Evolutionary conservation across 2,329 filamentous ascomycete genomes (phyloP).

Genomic region (Emmonsiellopsis sp.): DNA sequence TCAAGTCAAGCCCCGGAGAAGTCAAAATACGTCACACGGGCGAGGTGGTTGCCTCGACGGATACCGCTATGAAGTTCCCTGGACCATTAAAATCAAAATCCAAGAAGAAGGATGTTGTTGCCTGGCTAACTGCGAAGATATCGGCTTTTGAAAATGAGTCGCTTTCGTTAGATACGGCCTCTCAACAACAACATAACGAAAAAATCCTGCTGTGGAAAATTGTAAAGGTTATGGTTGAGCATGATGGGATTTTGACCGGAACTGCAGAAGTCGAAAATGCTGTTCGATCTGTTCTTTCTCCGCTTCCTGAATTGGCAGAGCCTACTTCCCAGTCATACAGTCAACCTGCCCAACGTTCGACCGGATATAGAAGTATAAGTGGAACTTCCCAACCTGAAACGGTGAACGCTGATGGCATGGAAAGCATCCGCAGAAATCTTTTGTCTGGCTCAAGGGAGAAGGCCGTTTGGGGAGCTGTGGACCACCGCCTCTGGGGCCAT

Average conservation of each 20-base stretch:
- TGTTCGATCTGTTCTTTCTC: slow-evolving; percentile 64
- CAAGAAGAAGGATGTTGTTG: slow-evolving; percentile 86
- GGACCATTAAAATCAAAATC: slow-evolving; percentile 80
- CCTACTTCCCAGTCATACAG: slow-evolving; percentile 16
- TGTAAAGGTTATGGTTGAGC: slow-evolving; percentile 68
- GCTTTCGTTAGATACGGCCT: slow-evolving; percentile 26
- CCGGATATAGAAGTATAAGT: slow-evolving; percentile 27
- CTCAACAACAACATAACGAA: slow-evolving; percentile 61
- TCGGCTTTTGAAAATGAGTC: slow-evolving; percentile 55
- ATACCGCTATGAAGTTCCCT: slow-evolving; percentile 71
- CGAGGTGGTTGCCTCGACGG: slow-evolving; percentile 60
- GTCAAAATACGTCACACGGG: slow-evolving; percentile 69
- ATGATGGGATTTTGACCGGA: slow-evolving; percentile 74
- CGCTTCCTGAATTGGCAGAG: slow-evolving; percentile 36
- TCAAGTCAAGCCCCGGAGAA: slow-evolving; percentile 73
- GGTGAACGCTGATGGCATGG: slow-evolving; percentile 2
- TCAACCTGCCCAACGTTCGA: slow-evolving; percentile 18
- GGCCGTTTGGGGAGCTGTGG: slow-evolving; percentile 86
- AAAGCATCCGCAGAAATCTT: slow-evolving; percentile 34
- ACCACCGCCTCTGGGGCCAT: slow-evolving; percentile 91
- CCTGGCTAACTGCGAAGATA: slow-evolving; percentile 73
- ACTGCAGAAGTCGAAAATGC: slow-evolving; percentile 61
- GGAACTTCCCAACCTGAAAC: slow-evolving; percentile 7
- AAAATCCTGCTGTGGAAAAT: slow-evolving; percentile 82
- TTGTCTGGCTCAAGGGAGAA: slow-evolving; percentile 77